Percentiles rank a stretch among this genome's conserved stretches.
Evolutionary conservation across 805 yeast species (phyloP).

Genomic region (Dipodascus albidus): DNA sequence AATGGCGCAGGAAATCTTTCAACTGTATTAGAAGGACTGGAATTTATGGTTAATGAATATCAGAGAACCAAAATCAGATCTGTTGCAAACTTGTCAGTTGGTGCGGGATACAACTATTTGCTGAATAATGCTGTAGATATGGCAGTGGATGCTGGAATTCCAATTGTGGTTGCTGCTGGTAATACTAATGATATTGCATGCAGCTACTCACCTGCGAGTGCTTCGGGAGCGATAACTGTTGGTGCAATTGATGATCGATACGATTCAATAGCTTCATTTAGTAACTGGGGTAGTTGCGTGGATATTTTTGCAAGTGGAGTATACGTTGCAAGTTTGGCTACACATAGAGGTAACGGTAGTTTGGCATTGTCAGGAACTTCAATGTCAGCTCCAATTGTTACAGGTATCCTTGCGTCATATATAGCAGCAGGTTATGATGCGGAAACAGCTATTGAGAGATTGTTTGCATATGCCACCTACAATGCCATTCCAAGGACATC

Average conservation of each 20-base stretch:
- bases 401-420: slow-evolving; percentile 20
- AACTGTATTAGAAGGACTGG: slow-evolving; percentile 27
- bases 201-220: slow-evolving; percentile 71
- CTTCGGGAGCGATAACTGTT: slow-evolving; percentile 62
- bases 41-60: slow-evolving; percentile 24
- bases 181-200: slow-evolving; percentile 73
- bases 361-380: slow-evolving; percentile 21
- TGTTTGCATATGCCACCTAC: slow-evolving; percentile 14
- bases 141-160: slow-evolving; percentile 59
- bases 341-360: slow-evolving; percentile 11
- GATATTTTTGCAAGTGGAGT: slow-evolving; percentile 78
- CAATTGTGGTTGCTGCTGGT: slow-evolving; percentile 60
- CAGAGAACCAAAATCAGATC: slow-evolving; percentile 29
- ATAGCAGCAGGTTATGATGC: slow-evolving; percentile 22
- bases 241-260: slow-evolving; percentile 76
- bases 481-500: slow-evolving; percentile 21
- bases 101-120: slow-evolving; percentile 55
- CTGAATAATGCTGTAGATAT: slow-evolving; percentile 69
- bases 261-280: slow-evolving; percentile 61
- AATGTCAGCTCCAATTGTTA: slow-evolving; percentile 22
- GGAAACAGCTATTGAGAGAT: slow-evolving; percentile 16
- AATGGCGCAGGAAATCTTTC: slow-evolving; percentile 52
- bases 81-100: slow-evolving; percentile 72
- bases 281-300: slow-evolving; percentile 86
- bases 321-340: slow-evolving; percentile 31